Evolutionary conservation across 2,329 filamentous ascomycete genomes (phyloP).

Genomic region (Diaporthe citrichinensis): DNA sequence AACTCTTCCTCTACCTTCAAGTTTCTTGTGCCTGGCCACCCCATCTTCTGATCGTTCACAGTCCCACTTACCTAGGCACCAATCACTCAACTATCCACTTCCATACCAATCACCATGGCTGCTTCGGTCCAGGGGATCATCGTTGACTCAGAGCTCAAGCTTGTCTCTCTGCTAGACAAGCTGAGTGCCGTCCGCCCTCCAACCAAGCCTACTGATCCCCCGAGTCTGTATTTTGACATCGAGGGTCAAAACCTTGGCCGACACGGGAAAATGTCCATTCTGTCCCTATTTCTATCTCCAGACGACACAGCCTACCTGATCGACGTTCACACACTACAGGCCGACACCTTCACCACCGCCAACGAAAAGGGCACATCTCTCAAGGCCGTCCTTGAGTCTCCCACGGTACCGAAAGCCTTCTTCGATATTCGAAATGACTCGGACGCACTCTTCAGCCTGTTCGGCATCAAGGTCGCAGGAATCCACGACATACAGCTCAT

Average conservation of each 20-base stretch:
- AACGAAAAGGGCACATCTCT: constrained; percentile 44
- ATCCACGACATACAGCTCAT: constrained; percentile 70
- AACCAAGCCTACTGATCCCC: neutral
- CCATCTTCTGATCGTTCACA: neutral
- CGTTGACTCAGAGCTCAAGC: neutral
- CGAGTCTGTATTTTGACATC: neutral
- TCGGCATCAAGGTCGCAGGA: constrained; percentile 56
- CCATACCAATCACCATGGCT: neutral
- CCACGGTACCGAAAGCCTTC: constrained; percentile 62
- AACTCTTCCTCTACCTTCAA: neutral
- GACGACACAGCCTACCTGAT: constrained; percentile 56
- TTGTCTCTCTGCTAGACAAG: neutral
- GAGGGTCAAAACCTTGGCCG: constrained; percentile 32
- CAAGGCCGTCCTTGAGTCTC: constrained; percentile 60
- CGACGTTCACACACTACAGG: constrained; percentile 57
- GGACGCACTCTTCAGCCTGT: constrained; percentile 66
- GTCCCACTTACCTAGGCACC: neutral
- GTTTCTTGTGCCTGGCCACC: neutral
- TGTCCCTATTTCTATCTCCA: constrained; percentile 35
- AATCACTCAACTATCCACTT: neutral
- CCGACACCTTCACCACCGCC: constrained; percentile 43
- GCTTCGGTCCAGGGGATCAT: neutral
- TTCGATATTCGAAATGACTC: constrained; percentile 73
- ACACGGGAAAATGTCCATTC: constrained; percentile 39
- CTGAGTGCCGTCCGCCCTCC: neutral